Percentiles rank a stretch among this genome's conserved stretches.
Evolutionary conservation across 345 rosid species (phyloP).

Genomic region (Corchorus capsularis): DNA sequence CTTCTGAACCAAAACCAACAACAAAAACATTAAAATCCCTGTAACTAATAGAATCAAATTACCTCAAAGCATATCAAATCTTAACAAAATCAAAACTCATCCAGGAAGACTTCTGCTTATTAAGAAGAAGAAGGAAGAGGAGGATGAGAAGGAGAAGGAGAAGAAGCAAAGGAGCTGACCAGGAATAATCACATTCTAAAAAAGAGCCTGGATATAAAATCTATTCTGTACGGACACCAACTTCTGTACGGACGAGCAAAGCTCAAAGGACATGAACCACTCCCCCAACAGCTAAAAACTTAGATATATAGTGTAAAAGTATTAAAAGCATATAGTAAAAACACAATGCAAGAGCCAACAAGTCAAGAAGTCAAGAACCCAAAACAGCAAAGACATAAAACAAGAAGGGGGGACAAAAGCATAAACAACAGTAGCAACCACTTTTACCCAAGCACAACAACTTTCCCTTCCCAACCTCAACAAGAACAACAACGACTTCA

Average conservation of each 20-base stretch:
- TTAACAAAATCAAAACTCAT: not conserved
- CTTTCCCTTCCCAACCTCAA: constrained; percentile 21
- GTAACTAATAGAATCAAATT: not conserved
- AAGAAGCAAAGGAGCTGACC: not conserved
- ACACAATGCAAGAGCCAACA: not conserved
- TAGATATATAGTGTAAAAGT: no score
- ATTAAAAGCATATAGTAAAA: not conserved
- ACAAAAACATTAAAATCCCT: not conserved
- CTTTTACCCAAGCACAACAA: constrained; percentile 3
- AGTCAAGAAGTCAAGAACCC: not conserved
- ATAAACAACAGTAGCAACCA: constrained; percentile 12
- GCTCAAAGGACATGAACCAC: not conserved
- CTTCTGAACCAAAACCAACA: not conserved
- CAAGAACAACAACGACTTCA: not conserved
- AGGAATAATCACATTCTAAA: not conserved
- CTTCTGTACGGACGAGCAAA: not conserved
- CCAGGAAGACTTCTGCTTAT: not conserved
- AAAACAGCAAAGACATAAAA: not conserved
- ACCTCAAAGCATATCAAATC: not conserved
- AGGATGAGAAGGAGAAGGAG: not conserved
- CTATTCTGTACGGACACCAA: not conserved
- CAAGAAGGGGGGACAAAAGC: not conserved
- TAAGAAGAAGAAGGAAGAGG: not conserved
- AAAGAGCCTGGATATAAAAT: not conserved
- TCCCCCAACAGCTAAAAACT: not conserved